Base-by-base conservation (phyloP, 116 monocot species). In the Dioscorea cayenensis region DNA sequence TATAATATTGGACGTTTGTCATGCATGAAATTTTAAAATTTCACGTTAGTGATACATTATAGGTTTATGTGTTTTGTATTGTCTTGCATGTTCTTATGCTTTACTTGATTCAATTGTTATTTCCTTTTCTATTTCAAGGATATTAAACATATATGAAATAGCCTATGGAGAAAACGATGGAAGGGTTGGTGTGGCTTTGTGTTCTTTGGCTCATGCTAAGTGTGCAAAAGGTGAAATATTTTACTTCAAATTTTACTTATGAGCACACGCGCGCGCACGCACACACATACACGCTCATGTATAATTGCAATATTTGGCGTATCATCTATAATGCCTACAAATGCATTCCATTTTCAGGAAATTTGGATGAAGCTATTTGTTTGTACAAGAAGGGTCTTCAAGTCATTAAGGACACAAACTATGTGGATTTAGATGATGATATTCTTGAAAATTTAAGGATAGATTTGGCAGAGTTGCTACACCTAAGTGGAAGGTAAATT, bases 381-480 rank as follows among this genome's bases (percentile, higher is more conserved):
- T 65, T 86, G 60, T 95, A 89, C 52, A 79, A 64, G 74, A 71
- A 67, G 48, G 91, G 91, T 58, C 89, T 95, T 71, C 74, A 81
- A 64, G 48, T 95, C 38, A 84, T 91, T 48, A 79, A 83, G 55
- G 83, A 89, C 36, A 77, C 86, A 73, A 85, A 91, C 22, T 86
- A 84, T 65, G 55, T 86, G 77, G 37, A 64, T 61, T 49, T 83
- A 63, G 79, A 95, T 85, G 86, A 95, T 81, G 77, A 84, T 64
- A 43, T 84, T 75, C 70, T 95, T 32, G 90, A 91, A 36, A 86
- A 78, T 65, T 74, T 89, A 82, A 91, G 75, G 74, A 64, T 84
- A 68, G 84, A 95, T 69, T 83, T 95, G 70, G 91, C 91, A 65
- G 95, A 95, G 72, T 70, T 91, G 73, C 89, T 95, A 73, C 95